Percentiles rank a stretch among this genome's conserved stretches.
Evolutionary conservation across 768 basidiomycete species (phyloP).

Genomic region (Lactarius pseudohatsudake): DNA sequence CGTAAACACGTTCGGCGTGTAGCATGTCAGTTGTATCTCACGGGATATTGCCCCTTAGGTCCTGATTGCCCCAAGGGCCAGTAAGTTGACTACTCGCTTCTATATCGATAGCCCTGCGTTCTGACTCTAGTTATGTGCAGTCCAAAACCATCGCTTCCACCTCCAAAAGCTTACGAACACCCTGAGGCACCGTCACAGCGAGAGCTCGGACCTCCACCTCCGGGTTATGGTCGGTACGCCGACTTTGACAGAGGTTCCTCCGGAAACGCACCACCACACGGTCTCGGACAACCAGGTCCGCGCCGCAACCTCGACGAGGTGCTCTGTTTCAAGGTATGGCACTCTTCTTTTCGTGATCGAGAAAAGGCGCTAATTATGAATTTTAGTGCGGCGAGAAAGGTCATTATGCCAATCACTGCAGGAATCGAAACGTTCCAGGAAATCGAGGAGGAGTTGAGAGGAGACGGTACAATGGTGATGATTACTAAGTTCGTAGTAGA

Average conservation of each 20-base stretch:
- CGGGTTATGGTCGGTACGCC: constrained; percentile 83
- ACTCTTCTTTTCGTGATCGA: constrained; percentile 11
- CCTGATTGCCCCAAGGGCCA: constrained; percentile 86
- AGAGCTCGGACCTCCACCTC: constrained; percentile 87
- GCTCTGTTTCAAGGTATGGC: constrained; percentile 77
- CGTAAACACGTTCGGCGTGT: constrained; percentile 92
- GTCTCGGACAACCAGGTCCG: constrained; percentile 39
- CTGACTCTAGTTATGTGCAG: constrained; percentile 41
- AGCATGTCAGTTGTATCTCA: constrained; percentile 86
- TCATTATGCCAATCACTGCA: constrained; percentile 94
- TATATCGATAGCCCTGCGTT: neutral
- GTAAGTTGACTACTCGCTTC: constrained; percentile 49
- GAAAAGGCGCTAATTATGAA: constrained; percentile 4
- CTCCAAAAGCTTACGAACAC: constrained; percentile 71
- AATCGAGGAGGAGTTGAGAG: constrained; percentile 82
- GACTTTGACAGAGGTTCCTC: constrained; percentile 61
- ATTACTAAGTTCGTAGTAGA: constrained; percentile 9
- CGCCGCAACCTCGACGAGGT: constrained; percentile 82
- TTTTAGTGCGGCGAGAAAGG: constrained; percentile 85
- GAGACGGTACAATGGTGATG: constrained; percentile 32
- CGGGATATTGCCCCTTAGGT: constrained; percentile 91
- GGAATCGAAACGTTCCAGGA: constrained; percentile 87
- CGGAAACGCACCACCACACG: constrained; percentile 39
- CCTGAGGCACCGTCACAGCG: constrained; percentile 73
- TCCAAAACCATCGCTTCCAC: constrained; percentile 73